Evolutionary conservation across 495 filamentous ascomycete species (phyloP), one percentile per base, ranked within the genome.

Genomic region (Halenospora varia): DNA sequence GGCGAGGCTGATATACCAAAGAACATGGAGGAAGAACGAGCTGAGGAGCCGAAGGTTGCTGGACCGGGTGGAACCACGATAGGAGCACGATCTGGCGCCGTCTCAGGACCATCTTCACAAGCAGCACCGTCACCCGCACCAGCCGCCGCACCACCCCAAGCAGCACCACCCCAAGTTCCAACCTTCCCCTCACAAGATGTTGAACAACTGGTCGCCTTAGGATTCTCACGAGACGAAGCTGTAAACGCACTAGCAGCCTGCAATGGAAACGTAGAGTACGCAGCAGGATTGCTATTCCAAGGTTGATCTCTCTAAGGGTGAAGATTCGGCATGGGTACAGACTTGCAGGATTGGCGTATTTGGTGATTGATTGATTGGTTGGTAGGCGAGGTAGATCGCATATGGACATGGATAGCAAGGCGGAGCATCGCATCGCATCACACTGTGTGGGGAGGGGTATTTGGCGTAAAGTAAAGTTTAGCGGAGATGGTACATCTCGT

Each of bases 1-100:
- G 89, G 89, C 19, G 92, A 96, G 71, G 87, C 86, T 13, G 94
- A 99, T 48, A 96, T 97, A 35, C 94, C 94, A 15, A 94, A 88
- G 71, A 75, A 85, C 40, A 70, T 81, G 15, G 90, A 94, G 53
- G 81, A 88, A 55, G 85, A 86, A 20, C 76, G 82, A 51, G 79
- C 85, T 51, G 79, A 88, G 39, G 94, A 98, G 70, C 92, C 92
- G 10, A 88, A 84, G n/a, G 82, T 97, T 25, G 80, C 86, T 45
- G 95, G 95, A 0, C 86, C 91, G 0, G 88, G 84, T 48, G 93
- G 94, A 0, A 92, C 88, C 1, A 88, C 87, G 47, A 88, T 96
- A 60, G 92, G 92, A 51, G 87, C 83, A 26, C 80, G 85, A 45
- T 87, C 90, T n/a, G 94, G 94, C 15, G 89, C 88, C 15, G 85